Conservation (phyloP, 495 filamentous ascomycete species). For the Choiromyces venosus region DNA sequence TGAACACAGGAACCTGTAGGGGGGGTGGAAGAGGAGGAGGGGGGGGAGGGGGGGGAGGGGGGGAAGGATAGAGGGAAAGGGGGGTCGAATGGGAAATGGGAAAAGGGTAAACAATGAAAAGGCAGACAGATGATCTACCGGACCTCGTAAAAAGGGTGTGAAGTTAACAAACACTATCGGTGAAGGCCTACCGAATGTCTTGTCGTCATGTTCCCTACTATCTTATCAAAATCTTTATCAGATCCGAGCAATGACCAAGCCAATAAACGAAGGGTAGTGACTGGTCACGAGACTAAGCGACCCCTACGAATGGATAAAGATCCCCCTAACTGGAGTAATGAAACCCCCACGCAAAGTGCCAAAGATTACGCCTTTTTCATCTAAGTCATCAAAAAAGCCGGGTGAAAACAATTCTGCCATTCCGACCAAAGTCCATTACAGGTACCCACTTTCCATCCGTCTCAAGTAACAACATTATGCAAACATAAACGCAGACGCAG, state of each 20-base stretch:
- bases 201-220: not conserved
- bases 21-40: not conserved
- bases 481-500: not conserved
- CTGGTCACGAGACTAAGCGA: not conserved
- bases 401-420: not conserved
- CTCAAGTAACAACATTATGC: not conserved
- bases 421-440: not conserved
- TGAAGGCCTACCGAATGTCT: not conserved
- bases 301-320: too few species aligned
- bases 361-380: not conserved
- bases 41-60: not conserved
- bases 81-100: constrained; percentile 7
- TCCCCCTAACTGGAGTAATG: too few species aligned
- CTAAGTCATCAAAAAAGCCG: not conserved
- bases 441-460: not conserved
- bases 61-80: constrained; percentile 15
- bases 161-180: too few species aligned
- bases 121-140: too few species aligned
- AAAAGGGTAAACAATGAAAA: too few species aligned
- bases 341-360: not conserved
- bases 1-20: not conserved
- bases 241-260: not conserved
- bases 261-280: not conserved
- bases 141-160: too few species aligned
- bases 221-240: not conserved